Evolutionary conservation across 225 moss, liverwort and hornwort species (phyloP).

Genomic region (Anthoceros angustus): DNA sequence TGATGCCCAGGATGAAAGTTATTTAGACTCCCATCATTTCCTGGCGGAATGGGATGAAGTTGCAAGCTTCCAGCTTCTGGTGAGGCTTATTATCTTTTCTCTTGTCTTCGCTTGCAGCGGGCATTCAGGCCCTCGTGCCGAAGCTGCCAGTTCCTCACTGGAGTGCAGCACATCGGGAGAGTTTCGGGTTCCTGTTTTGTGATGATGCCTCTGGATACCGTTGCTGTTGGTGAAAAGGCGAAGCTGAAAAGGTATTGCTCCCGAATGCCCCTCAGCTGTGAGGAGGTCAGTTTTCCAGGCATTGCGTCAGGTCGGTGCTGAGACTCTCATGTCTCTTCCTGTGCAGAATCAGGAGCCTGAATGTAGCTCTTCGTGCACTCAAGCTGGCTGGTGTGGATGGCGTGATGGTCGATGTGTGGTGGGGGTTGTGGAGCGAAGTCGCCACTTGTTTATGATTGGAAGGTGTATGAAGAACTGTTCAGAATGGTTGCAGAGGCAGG

Average conservation of each 20-base stretch:
- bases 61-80: neutral
- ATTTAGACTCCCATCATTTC: no score
- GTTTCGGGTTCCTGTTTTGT: constrained; percentile 11
- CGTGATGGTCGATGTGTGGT: constrained; percentile 14
- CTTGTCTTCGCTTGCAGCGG: neutral
- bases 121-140: neutral
- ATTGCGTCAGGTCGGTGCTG: neutral
- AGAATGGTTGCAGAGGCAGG: constrained; percentile 8
- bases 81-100: neutral
- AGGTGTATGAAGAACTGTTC: constrained; percentile 9
- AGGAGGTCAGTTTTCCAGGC: no score
- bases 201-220: constrained; percentile 12
- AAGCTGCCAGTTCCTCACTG: neutral
- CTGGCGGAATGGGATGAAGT: no score
- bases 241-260: constrained; percentile 8
- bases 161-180: constrained; percentile 1
- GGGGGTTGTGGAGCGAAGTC: constrained; percentile 11
- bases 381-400: constrained; percentile 13
- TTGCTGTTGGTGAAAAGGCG: constrained; percentile 7
- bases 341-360: constrained; percentile 11
- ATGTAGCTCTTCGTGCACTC: constrained; percentile 9
- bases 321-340: neutral
- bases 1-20: no score
- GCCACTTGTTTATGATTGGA: constrained; percentile 12
- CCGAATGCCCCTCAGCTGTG: neutral